These are phyloP conservation scores for Lactarius deliciosus DNA, from an alignment of 768 basidiomycete genomes.

Conservation along the genomic window DNA sequence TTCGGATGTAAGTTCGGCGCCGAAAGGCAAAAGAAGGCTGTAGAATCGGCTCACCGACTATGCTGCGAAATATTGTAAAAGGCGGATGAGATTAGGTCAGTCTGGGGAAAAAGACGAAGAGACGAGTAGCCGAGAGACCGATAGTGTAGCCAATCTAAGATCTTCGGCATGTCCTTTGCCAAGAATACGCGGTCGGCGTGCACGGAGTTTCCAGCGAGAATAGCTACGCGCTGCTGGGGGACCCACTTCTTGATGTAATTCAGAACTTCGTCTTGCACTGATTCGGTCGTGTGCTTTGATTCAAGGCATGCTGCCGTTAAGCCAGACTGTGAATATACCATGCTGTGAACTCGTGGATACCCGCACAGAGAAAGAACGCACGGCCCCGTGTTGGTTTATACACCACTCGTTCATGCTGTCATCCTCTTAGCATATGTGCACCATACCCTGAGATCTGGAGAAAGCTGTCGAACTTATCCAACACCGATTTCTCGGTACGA, in stretches of 20 bases:
- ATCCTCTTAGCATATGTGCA: slow-evolving; percentile 5
- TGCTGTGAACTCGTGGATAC: background rate
- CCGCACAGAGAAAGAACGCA: slow-evolving; percentile 36
- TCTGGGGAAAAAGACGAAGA: background rate
- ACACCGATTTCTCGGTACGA: slow-evolving; percentile 59
- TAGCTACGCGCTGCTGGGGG: slow-evolving; percentile 56
- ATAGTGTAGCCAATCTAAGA: slow-evolving; percentile 80
- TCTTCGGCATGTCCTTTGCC: slow-evolving; percentile 73
- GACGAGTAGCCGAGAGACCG: slow-evolving; percentile 44
- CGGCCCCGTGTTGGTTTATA: slow-evolving; percentile 72
- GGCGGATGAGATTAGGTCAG: slow-evolving; percentile 18
- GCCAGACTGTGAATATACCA: slow-evolving; percentile 57
- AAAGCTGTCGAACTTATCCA: slow-evolving; percentile 58
- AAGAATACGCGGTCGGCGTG: slow-evolving; percentile 79
- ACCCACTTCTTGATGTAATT: slow-evolving; percentile 86
- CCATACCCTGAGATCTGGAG: background rate
- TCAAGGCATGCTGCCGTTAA: slow-evolving; percentile 75
- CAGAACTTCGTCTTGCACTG: slow-evolving; percentile 61
- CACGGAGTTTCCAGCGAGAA: slow-evolving; percentile 87
- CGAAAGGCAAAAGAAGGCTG: background rate
- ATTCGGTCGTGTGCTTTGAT: slow-evolving; percentile 61
- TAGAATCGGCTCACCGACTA: slow-evolving; percentile 56
- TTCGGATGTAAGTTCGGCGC: slow-evolving; percentile 33
- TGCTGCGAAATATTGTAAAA: slow-evolving; percentile 41
- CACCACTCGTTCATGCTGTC: slow-evolving; percentile 89